Percentiles rank a stretch among this genome's conserved stretches.
Evolutionary conservation across 768 basidiomycete species (phyloP).

Genomic region (Mycena leptocephala): DNA sequence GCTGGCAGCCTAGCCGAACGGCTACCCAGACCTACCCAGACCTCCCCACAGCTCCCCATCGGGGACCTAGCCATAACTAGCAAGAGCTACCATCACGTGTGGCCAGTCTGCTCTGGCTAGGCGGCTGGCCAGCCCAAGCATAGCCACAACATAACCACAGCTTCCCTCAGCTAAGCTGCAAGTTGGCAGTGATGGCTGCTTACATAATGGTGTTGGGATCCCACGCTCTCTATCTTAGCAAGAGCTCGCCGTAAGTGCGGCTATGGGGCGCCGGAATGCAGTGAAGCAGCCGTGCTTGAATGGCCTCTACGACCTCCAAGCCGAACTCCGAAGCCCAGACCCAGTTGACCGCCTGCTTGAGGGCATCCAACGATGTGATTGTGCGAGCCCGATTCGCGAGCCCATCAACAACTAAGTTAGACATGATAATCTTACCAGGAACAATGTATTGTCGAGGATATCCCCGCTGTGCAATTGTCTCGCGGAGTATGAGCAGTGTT

Average conservation of each 20-base stretch:
- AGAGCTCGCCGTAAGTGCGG: no score
- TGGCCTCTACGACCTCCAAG: neutral
- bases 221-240: no score
- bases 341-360: neutral
- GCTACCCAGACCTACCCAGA: no score
- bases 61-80: no score
- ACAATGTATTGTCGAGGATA: neutral
- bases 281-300: no score
- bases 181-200: no score
- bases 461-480: neutral
- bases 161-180: no score
- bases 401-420: neutral
- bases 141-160: neutral
- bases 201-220: no score
- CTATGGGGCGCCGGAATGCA: no score
- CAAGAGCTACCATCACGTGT: no score
- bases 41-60: no score
- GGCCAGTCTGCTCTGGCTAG: neutral
- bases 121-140: neutral
- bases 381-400: conserved; percentile 4
- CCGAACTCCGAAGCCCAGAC: neutral
- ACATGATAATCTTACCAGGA: conserved; percentile 10
- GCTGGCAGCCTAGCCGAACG: no score
- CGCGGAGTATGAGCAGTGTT: neutral
- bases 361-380: neutral